Evolutionary conservation across 192 early-diverging fungal species (phyloP).

Genomic region (Chytriomyces sp.): DNA sequence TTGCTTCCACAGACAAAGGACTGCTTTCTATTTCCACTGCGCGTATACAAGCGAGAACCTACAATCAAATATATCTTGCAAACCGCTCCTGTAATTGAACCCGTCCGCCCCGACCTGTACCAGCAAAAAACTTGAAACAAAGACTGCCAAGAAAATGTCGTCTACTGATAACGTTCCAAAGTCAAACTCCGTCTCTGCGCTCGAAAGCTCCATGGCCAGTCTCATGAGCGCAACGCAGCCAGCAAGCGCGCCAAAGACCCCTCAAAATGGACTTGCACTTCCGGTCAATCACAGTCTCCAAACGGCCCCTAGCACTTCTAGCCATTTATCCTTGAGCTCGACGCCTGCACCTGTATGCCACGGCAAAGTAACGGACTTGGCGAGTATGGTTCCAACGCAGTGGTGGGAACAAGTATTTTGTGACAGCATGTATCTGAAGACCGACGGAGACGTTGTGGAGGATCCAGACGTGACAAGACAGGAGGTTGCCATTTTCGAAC

Average conservation of each 20-base stretch:
- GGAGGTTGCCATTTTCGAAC: constrained; percentile 59
- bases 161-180: too few relatives aligned
- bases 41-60: too few relatives aligned
- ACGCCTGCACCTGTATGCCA: constrained; percentile 40
- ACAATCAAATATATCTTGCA: too few relatives aligned
- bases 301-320: background rate
- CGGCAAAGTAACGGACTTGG: constrained; percentile 61
- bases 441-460: constrained; percentile 73
- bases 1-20: too few relatives aligned
- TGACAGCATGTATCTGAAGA: constrained; percentile 65
- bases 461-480: constrained; percentile 66
- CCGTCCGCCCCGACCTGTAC: too few relatives aligned
- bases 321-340: background rate
- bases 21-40: too few relatives aligned
- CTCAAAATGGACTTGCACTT: too few relatives aligned
- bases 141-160: too few relatives aligned
- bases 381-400: constrained; percentile 57
- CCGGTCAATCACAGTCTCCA: background rate
- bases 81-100: too few relatives aligned
- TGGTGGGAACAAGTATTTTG: constrained; percentile 69
- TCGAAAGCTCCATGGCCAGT: too few relatives aligned
- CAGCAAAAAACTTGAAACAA: too few relatives aligned
- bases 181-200: too few relatives aligned
- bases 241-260: background rate
- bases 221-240: background rate